Evolutionary conservation across 225 moss, liverwort and hornwort species (phyloP).

Genomic region (Ulota crispa): DNA sequence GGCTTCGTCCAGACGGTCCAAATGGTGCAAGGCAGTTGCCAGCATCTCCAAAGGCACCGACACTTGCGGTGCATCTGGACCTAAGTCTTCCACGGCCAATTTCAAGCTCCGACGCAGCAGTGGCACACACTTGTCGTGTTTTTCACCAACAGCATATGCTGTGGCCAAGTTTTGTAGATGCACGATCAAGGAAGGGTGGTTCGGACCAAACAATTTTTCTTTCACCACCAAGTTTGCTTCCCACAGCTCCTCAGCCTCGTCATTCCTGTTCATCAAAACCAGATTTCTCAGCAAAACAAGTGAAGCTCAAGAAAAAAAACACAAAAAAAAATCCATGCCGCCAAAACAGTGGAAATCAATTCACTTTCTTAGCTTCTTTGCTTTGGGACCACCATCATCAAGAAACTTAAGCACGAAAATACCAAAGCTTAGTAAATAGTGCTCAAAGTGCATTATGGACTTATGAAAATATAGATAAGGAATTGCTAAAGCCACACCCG

Average conservation of each 20-base stretch:
- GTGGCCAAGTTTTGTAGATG: conserved; percentile 88
- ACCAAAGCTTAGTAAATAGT: not conserved
- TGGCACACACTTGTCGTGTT: conserved; percentile 74
- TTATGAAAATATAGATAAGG: too few relatives aligned
- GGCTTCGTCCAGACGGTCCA: conserved; percentile 70
- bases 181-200: conserved; percentile 72
- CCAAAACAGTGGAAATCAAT: not conserved
- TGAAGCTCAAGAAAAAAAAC: not conserved
- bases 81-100: conserved; percentile 63
- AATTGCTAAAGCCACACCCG: too few relatives aligned
- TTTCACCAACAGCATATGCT: conserved; percentile 58
- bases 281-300: conserved; percentile 17
- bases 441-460: not conserved
- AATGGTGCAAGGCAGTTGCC: conserved; percentile 84
- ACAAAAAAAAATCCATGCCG: not conserved
- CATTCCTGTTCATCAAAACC: conserved; percentile 47
- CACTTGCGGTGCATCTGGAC: conserved; percentile 73
- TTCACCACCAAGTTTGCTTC: conserved; percentile 67
- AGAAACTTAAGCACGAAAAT: not conserved
- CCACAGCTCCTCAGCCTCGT: conserved; percentile 86
- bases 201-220: conserved; percentile 61
- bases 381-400: not conserved
- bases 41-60: conserved; percentile 77
- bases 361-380: not conserved
- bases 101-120: conserved; percentile 74